phyloP scores from a whole-genome alignment of 1,284 basidiomycete species.

The Apiotrichum gracile region DNA sequence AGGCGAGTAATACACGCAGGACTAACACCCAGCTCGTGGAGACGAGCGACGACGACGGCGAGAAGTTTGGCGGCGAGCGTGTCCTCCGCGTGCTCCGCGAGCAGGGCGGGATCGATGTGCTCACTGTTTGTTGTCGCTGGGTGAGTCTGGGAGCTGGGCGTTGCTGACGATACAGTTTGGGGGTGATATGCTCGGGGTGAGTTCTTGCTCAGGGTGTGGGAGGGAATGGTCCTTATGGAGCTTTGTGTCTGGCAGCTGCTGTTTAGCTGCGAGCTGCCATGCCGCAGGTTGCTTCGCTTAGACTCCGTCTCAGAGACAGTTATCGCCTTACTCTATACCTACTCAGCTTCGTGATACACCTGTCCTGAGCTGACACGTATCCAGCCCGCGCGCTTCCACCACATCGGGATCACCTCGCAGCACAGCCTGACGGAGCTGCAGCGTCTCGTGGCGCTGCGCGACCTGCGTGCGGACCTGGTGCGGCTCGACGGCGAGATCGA shows the following conservation, averaged over 20 bases:
- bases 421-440: slow-evolving; percentile 29
- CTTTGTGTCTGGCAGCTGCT: background rate
- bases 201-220: slow-evolving; percentile 1
- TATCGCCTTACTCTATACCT: no score
- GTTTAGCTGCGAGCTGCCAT: no score
- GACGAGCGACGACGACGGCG: slow-evolving; percentile 39
- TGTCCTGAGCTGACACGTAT: background rate
- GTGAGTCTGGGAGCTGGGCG: slow-evolving; percentile 8
- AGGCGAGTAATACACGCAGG: no score
- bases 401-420: slow-evolving; percentile 37
- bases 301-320: no score
- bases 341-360: no score
- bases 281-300: no score
- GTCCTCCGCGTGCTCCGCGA: slow-evolving; percentile 34
- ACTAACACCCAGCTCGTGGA: slow-evolving; percentile 30
- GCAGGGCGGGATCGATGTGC: slow-evolving; percentile 34
- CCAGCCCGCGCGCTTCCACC: slow-evolving; percentile 42
- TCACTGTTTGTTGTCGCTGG: slow-evolving; percentile 41
- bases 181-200: slow-evolving; percentile 42
- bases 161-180: slow-evolving; percentile 26
- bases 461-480: slow-evolving; percentile 29
- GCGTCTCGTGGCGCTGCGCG: slow-evolving; percentile 24
- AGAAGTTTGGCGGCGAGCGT: slow-evolving; percentile 42
- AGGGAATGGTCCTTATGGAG: background rate
- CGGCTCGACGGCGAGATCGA: slow-evolving; percentile 37